Percentiles rank a stretch among this genome's conserved stretches.
These are phyloP conservation scores for Boletus patriciae DNA, from an alignment of 768 basidiomycete species.

Conservation along the genomic window DNA sequence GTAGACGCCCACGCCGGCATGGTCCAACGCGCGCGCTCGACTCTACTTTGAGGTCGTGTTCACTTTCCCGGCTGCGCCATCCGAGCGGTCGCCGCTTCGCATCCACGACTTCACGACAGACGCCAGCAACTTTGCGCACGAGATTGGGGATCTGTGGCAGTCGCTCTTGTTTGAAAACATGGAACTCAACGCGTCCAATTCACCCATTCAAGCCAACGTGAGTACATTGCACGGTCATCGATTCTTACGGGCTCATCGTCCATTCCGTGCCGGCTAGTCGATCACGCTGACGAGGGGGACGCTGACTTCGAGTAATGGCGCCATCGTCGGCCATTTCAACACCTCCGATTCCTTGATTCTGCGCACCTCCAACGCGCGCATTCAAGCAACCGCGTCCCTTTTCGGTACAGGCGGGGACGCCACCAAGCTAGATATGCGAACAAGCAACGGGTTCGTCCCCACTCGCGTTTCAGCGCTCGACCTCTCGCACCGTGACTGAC, in stretches of 20 bases:
- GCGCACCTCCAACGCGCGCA: slow-evolving; percentile 36
- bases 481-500: background rate
- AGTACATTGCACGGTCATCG: slow-evolving; percentile 1
- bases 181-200: slow-evolving; percentile 23
- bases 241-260: background rate
- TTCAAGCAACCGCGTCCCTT: slow-evolving; percentile 31
- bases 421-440: slow-evolving; percentile 19
- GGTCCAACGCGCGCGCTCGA: slow-evolving; percentile 8
- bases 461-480: background rate
- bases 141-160: slow-evolving; percentile 28
- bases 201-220: slow-evolving; percentile 31
- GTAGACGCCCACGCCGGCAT: slow-evolving; percentile 16
- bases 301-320: slow-evolving; percentile 34
- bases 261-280: no score
- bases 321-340: slow-evolving; percentile 41
- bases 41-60: slow-evolving; percentile 32
- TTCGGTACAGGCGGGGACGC: background rate
- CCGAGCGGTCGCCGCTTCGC: slow-evolving; percentile 12
- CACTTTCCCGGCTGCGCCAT: slow-evolving; percentile 26
- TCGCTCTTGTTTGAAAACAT: slow-evolving; percentile 31
- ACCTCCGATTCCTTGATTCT: slow-evolving; percentile 28
- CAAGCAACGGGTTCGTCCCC: slow-evolving; percentile 23
- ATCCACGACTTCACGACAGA: slow-evolving; percentile 31
- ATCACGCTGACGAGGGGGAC: slow-evolving; percentile 23
- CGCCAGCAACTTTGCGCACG: slow-evolving; percentile 31